These are phyloP conservation scores for Didymella pomorum DNA, from an alignment of 2,329 filamentous ascomycete species.

Conservation along the genomic window DNA sequence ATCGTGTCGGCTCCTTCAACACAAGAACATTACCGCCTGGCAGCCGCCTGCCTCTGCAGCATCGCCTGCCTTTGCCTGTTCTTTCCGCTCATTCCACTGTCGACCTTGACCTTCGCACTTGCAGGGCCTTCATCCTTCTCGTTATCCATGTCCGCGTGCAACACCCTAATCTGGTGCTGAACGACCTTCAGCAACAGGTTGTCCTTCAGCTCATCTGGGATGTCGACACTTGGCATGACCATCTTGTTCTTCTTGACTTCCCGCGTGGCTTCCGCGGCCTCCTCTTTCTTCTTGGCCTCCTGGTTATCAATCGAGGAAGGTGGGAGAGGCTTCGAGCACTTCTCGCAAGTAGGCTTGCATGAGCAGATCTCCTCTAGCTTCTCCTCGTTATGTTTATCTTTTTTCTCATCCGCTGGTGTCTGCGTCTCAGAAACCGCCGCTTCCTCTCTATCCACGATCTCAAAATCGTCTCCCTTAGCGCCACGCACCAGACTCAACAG, in stretches of 20 bases:
- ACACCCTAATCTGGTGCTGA: constrained; percentile 47
- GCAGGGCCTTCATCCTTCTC: constrained; percentile 8
- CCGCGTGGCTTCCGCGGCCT: constrained; percentile 20
- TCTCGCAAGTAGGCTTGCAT: constrained; percentile 29
- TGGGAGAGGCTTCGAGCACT: constrained; percentile 29
- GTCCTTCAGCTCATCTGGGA: constrained; percentile 33
- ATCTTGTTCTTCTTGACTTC: constrained; percentile 31
- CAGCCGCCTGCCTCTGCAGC: not conserved
- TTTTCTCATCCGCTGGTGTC: not conserved
- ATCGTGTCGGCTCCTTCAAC: not conserved
- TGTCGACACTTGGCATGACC: constrained; percentile 32
- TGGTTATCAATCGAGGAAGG: not conserved
- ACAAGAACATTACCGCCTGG: not conserved
- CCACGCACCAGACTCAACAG: constrained; percentile 47
- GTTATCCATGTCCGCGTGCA: constrained; percentile 50
- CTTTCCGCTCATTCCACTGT: not conserved
- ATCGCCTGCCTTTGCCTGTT: not conserved
- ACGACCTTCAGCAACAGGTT: constrained; percentile 44
- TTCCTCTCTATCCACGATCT: constrained; percentile 36
- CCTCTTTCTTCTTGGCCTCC: constrained; percentile 15
- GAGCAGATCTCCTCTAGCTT: constrained; percentile 22
- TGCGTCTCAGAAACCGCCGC: constrained; percentile 17
- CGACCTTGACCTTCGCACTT: constrained; percentile 6
- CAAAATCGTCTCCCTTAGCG: constrained; percentile 37
- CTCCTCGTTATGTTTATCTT: constrained; percentile 4